These are phyloP conservation scores for Zalerion maritima DNA, from an alignment of 495 filamentous ascomycete species.

Conservation along the genomic window DNA sequence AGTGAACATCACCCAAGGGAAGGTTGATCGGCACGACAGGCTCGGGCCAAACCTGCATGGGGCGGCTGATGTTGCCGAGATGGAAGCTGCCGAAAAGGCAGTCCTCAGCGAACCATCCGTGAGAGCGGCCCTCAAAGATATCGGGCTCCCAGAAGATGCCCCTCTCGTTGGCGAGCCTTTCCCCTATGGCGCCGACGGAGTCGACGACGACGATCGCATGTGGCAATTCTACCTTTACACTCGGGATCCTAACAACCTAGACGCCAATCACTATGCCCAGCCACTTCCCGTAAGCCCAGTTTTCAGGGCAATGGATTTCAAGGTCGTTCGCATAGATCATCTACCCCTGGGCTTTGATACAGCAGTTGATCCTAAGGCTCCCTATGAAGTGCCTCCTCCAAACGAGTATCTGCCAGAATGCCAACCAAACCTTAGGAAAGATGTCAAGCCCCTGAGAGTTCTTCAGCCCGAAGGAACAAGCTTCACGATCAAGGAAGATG, in stretches of 20 bases:
- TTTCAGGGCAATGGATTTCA: conserved; percentile 34
- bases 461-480: conserved; percentile 37
- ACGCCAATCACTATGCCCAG: conserved; percentile 42
- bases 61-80: conserved; percentile 43
- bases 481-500: conserved; percentile 30
- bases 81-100: conserved; percentile 41
- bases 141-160: conserved; percentile 47
- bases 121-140: conserved; percentile 46
- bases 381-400: conserved; percentile 27
- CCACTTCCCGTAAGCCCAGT: conserved; percentile 42
- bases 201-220: conserved; percentile 45
- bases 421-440: conserved; percentile 25
- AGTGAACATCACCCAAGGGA: conserved; percentile 36
- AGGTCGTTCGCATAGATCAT: conserved; percentile 38
- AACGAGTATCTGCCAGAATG: conserved; percentile 42
- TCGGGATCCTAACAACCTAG: conserved; percentile 38
- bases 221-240: conserved; percentile 57
- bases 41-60: conserved; percentile 42
- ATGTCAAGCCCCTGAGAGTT: conserved; percentile 37
- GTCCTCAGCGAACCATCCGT: conserved; percentile 42
- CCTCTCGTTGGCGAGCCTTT: conserved; percentile 51
- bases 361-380: conserved; percentile 25
- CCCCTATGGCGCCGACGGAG: conserved; percentile 52
- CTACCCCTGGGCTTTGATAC: conserved; percentile 41
- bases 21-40: conserved; percentile 45